Evolutionary conservation across 495 filamentous ascomycete species (phyloP).

Genomic region (Hyphodiscus hymeniophilus): DNA sequence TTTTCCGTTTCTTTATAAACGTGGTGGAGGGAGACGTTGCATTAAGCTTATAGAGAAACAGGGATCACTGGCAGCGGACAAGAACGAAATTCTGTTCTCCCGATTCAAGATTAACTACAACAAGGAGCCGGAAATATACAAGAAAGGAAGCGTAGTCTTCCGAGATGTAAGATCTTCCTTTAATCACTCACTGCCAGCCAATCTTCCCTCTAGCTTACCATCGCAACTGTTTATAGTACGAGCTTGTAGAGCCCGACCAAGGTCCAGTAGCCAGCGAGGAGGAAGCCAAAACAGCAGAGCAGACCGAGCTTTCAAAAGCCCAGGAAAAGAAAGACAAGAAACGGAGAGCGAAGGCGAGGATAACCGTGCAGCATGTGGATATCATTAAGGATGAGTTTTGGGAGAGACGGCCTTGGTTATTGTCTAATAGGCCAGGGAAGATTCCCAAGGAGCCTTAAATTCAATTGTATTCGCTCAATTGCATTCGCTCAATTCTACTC

Average conservation of each 20-base stretch:
- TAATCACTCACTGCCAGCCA: not conserved
- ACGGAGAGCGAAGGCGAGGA: conserved; percentile 59
- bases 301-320: conserved; percentile 52
- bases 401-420: conserved; percentile 76
- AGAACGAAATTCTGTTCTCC: conserved; percentile 93
- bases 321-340: conserved; percentile 75
- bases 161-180: conserved; percentile 55
- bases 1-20: not conserved
- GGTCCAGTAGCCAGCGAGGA: conserved; percentile 13
- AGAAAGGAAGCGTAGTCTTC: conserved; percentile 85
- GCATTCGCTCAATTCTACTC: not conserved
- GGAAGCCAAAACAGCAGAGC: conserved; percentile 23
- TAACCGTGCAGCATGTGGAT: conserved; percentile 78
- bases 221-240: conserved; percentile 33
- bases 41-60: conserved; percentile 24
- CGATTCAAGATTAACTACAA: conserved; percentile 94
- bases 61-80: conserved; percentile 77
- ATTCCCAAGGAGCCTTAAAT: conserved; percentile 43
- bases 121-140: conserved; percentile 84
- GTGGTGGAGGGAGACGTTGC: not conserved
- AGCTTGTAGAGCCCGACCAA: conserved; percentile 40
- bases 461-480: conserved; percentile 6
- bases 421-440: conserved; percentile 66
- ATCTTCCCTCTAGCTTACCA: not conserved
- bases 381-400: conserved; percentile 94